Percentiles rank a stretch among this genome's conserved stretches.
phyloP scores from a whole-genome alignment of 2,329 filamentous ascomycete species.

The Penicillium sp. region DNA sequence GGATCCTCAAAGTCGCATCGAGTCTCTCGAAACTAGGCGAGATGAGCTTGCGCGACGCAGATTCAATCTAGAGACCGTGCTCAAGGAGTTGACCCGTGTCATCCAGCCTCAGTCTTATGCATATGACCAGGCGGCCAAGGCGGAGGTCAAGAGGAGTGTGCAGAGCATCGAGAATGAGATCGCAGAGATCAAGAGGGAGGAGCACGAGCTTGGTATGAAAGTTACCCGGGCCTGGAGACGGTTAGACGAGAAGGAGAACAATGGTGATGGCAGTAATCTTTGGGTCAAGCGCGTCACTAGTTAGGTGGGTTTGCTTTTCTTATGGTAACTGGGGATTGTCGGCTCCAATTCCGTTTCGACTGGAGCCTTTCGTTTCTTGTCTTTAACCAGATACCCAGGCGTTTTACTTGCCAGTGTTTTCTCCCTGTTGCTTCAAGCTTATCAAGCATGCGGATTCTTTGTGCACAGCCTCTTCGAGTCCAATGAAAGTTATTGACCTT shows the following conservation, averaged over 20 bases:
- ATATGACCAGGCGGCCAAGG: conserved; percentile 59
- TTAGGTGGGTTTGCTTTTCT: conserved; percentile 34
- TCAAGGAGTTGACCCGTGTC: conserved; percentile 71
- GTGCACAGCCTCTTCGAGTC: not conserved
- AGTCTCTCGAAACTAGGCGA: conserved; percentile 62
- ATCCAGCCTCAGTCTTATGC: conserved; percentile 66
- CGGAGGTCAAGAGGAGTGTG: conserved; percentile 60
- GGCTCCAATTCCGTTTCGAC: not conserved
- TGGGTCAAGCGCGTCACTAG: conserved; percentile 76
- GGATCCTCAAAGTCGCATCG: conserved; percentile 59
- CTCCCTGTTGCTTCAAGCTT: not conserved
- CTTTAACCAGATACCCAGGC: conserved; percentile 7
- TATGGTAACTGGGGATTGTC: not conserved
- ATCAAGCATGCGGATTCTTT: conserved; percentile 1
- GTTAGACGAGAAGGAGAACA: conserved; percentile 57
- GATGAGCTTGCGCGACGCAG: conserved; percentile 62
- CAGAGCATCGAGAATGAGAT: conserved; percentile 62
- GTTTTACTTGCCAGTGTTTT: conserved; percentile 3
- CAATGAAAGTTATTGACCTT: not conserved
- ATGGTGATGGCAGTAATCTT: conserved; percentile 54
- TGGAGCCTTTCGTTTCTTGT: not conserved
- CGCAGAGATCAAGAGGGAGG: conserved; percentile 67
- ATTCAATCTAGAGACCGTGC: conserved; percentile 66
- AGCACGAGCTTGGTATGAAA: conserved; percentile 73
- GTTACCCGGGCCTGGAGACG: conserved; percentile 71